Base-by-base conservation (phyloP, 495 filamentous ascomycete species). In the Podospora comata region DNA sequence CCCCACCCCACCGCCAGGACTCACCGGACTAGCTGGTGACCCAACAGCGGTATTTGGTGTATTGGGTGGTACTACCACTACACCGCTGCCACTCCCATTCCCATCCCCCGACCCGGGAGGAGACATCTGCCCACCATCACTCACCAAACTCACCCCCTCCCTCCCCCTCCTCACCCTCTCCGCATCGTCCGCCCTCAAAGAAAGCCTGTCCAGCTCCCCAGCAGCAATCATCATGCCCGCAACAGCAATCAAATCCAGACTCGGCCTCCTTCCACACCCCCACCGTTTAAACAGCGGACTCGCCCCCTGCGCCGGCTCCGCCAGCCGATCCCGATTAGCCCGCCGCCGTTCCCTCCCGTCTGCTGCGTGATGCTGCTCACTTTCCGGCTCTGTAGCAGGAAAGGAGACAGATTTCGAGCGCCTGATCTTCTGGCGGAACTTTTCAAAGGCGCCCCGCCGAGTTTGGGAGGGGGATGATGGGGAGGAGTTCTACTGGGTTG, bases 161-260 rank as follows among this genome's bases (percentile, higher is more conserved):
- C 19, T 19, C 55, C 39, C 48, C 7, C 5, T 30, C 16, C 13
- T 39, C 61, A 44, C 4, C 28, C 62, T 65, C 30, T 54, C 55
- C 23, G 56, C 9, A 56, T 62, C 55, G 28, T 74, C 60, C 3
- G 72, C 69, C 65, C 44, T 60, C 19, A 63, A 64, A 0, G 73
- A 66, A 5, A 73, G 69, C 2, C 73, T 54, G 27, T 75, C 69
- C 0, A 73, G 68, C 58, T 73, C 71, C 0, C 61, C 71, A n/a
- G 67, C 66, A 9, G 73, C 71, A n/a, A 75, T 68, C 68, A 70
- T 73, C 56, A 75, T 60, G 20, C 72, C 72, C n/a, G 67, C 71
- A 6, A 72, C 66, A 19, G 73, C 73, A 16, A 75, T 67, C 2
- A 68, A 28, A 28, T 67, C 64, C 0, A 66, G 61, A 56, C 64